These are phyloP conservation scores for Macrocybe sp. DNA, from an alignment of 1,284 basidiomycete genomes.

Conservation along the genomic window DNA sequence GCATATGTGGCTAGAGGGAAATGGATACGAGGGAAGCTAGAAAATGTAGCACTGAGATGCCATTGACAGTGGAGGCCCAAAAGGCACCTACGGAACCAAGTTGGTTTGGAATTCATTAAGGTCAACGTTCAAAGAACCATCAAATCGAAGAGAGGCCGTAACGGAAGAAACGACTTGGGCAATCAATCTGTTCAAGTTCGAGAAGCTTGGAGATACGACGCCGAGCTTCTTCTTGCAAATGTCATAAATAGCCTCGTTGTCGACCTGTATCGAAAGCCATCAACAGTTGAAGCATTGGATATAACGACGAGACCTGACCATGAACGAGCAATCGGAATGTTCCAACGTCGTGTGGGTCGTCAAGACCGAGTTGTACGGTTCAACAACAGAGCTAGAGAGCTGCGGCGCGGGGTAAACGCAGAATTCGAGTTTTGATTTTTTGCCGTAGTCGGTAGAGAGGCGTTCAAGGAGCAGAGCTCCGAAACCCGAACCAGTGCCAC, in stretches of 20 bases:
- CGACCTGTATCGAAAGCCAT: conserved; percentile 50
- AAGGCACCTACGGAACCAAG: conserved; percentile 76
- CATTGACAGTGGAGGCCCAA: conserved; percentile 6
- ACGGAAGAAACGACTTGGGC: conserved; percentile 98
- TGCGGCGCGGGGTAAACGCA: conserved; percentile 96
- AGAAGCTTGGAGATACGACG: conserved; percentile 85
- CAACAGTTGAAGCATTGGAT: not conserved
- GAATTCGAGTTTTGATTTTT: conserved; percentile 99
- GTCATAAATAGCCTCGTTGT: conserved; percentile 98
- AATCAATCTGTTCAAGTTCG: conserved; percentile 95
- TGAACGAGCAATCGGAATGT: conserved; percentile 99
- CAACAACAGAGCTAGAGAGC: conserved; percentile 94
- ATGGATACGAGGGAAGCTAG: conserved; percentile 93
- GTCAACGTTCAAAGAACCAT: conserved; percentile 97
- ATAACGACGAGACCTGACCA: conserved; percentile 46
- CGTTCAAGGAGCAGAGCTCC: conserved; percentile 96
- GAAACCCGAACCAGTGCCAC: conserved; percentile 99
- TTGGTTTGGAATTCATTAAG: conserved; percentile 99
- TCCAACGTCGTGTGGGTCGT: conserved; percentile 99
- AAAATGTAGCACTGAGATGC: conserved; percentile 9
- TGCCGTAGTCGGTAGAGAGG: conserved; percentile 96
- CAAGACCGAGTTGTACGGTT: conserved; percentile 98
- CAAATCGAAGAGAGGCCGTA: conserved; percentile 96
- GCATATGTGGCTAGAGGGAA: conserved; percentile 97
- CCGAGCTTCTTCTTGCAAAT: conserved; percentile 97